Conservation (phyloP, 2,329 filamentous ascomycete species). For the Colletotrichum sojae region DNA sequence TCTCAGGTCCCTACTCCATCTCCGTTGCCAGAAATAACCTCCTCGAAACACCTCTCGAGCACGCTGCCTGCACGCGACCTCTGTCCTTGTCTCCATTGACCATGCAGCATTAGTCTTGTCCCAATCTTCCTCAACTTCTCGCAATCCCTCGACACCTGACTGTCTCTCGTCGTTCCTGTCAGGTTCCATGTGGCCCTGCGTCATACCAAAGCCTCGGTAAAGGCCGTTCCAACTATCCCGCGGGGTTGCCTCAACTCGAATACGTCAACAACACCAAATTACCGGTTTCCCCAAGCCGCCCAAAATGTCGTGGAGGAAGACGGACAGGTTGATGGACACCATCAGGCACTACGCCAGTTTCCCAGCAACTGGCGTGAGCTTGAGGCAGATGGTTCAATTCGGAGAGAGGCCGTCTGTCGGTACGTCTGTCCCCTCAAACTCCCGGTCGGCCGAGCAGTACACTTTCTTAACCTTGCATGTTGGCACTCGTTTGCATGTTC, state of each 20-base stretch:
- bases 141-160: conserved; percentile 11
- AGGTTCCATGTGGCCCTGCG: conserved; percentile 43
- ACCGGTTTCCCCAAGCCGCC: conserved; percentile 45
- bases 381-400: conserved; percentile 99
- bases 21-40: conserved; percentile 40
- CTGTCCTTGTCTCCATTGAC: conserved; percentile 21
- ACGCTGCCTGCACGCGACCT: conserved; percentile 34
- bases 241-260: conserved; percentile 41
- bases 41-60: conserved; percentile 30
- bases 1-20: conserved; percentile 27
- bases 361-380: conserved; percentile 93
- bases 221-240: conserved; percentile 38
- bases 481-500: conserved; percentile 1
- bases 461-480: conserved; percentile 23
- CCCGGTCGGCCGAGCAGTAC: conserved; percentile 31
- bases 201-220: conserved; percentile 44
- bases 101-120: conserved; percentile 31
- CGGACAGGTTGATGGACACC: conserved; percentile 92
- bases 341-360: conserved; percentile 98
- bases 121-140: conserved; percentile 2
- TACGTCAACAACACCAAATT: conserved; percentile 12
- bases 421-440: conserved; percentile 58
- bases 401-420: conserved; percentile 93
- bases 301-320: conserved; percentile 94
- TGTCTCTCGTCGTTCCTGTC: conserved; percentile 13